phyloP scores from a whole-genome alignment of 345 rosid genomes.

The rapeseed (Brassica napus) region DNA sequence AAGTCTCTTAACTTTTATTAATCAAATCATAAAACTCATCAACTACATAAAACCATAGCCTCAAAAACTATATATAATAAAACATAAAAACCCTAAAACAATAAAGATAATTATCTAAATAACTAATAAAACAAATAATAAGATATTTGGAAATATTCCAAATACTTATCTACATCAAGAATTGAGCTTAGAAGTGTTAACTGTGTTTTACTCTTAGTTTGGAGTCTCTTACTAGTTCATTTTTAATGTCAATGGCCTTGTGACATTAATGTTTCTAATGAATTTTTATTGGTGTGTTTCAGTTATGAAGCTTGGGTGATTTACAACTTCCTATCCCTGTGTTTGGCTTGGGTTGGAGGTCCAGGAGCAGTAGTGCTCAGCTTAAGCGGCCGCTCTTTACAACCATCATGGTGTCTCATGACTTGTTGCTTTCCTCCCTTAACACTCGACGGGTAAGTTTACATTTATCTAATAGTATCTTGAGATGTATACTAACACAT shows the following conservation, averaged over 20 bases:
- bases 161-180: neutral
- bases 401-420: constrained; percentile 83
- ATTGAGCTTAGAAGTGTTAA: neutral
- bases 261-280: neutral
- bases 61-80: too few species aligned
- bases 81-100: too few species aligned
- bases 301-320: constrained; percentile 99
- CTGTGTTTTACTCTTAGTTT: neutral
- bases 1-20: too few species aligned
- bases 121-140: too few species aligned
- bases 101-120: too few species aligned
- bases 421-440: constrained; percentile 89
- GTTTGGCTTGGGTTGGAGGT: constrained; percentile 99
- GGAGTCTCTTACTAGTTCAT: neutral
- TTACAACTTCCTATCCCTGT: constrained; percentile 80
- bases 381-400: constrained; percentile 73
- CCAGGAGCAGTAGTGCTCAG: constrained; percentile 96
- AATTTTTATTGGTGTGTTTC: constrained; percentile 38
- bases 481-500: too few species aligned
- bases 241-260: neutral
- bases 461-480: too few species aligned
- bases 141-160: too few species aligned
- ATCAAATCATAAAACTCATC: too few species aligned
- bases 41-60: too few species aligned
- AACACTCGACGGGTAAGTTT: constrained; percentile 72